These are phyloP conservation scores for Dissophora globulifera DNA, from an alignment of 192 early-diverging fungal genomes.

Conservation along the genomic window DNA sequence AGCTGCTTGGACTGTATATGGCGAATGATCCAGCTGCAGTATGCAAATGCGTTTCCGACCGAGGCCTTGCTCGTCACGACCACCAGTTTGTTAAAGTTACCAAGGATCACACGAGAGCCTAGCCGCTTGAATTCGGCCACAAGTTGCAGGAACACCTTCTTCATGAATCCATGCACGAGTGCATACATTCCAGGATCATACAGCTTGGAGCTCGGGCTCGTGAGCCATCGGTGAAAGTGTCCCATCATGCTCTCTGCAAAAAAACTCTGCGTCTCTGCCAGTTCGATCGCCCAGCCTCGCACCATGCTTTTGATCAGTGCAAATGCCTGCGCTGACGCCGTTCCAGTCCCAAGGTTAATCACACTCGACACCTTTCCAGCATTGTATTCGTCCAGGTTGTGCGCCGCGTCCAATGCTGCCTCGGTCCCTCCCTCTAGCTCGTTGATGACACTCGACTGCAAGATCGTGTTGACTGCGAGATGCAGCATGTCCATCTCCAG, in stretches of 20 bases:
- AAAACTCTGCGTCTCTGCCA: constrained; percentile 67
- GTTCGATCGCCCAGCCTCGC: constrained; percentile 81
- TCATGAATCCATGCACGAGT: constrained; percentile 89
- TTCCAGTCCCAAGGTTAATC: constrained; percentile 54
- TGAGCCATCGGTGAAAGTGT: constrained; percentile 92
- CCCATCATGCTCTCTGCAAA: constrained; percentile 82
- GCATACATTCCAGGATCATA: constrained; percentile 87
- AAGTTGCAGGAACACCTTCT: constrained; percentile 87
- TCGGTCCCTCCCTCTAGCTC: constrained; percentile 73
- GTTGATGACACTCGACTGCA: constrained; percentile 80
- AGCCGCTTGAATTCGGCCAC: constrained; percentile 82
- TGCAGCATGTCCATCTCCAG: constrained; percentile 85
- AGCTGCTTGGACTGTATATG: constrained; percentile 77
- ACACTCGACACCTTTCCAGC: constrained; percentile 54
- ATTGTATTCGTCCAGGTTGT: constrained; percentile 73
- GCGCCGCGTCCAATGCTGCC: constrained; percentile 57
- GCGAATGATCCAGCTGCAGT: constrained; percentile 76
- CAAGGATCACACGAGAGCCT: constrained; percentile 82
- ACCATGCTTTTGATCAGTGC: constrained; percentile 81
- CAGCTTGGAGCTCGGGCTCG: constrained; percentile 73
- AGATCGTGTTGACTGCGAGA: constrained; percentile 85
- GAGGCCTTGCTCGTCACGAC: constrained; percentile 83
- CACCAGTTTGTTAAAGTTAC: constrained; percentile 83
- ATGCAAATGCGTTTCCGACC: constrained; percentile 76
- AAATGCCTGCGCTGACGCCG: constrained; percentile 70